Percentiles rank a stretch among this genome's conserved stretches.
Evolutionary conservation across 2,329 filamentous ascomycete species (phyloP).

Genomic region (Beauveria scarabaeidicola): DNA sequence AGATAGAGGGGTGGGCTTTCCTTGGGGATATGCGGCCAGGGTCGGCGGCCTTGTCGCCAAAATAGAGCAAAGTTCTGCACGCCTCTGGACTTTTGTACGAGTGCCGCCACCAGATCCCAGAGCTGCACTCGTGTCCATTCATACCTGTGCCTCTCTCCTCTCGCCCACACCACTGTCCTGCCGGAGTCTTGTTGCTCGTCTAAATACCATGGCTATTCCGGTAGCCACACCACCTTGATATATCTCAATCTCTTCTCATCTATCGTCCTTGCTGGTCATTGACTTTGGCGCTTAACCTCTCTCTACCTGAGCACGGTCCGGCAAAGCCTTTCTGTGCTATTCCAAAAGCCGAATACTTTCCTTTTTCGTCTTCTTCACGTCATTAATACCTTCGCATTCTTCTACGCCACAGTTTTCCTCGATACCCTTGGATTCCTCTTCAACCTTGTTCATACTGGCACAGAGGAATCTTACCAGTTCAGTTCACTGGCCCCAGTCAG

Average conservation of each 20-base stretch:
- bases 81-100: background rate
- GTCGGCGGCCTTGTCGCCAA: background rate
- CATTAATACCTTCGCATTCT: background rate
- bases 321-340: background rate
- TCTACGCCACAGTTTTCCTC: background rate
- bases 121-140: conserved; percentile 1
- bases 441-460: background rate
- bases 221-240: conserved; percentile 7
- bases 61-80: conserved; percentile 4
- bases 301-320: background rate
- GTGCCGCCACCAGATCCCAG: conserved; percentile 6
- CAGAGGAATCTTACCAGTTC: background rate
- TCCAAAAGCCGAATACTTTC: background rate
- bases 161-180: background rate
- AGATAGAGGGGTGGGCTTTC: conserved; percentile 3
- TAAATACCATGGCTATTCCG: conserved; percentile 6
- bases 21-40: conserved; percentile 3
- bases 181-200: background rate
- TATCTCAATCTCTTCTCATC: background rate
- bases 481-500: conserved; percentile 6
- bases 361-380: background rate
- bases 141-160: background rate
- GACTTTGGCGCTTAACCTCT: background rate
- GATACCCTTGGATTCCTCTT: background rate
- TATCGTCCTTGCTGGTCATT: background rate